These are phyloP conservation scores for Aphanomyces euteiches DNA, from an alignment of 352 stramenopile genomes.

Conservation along the genomic window DNA sequence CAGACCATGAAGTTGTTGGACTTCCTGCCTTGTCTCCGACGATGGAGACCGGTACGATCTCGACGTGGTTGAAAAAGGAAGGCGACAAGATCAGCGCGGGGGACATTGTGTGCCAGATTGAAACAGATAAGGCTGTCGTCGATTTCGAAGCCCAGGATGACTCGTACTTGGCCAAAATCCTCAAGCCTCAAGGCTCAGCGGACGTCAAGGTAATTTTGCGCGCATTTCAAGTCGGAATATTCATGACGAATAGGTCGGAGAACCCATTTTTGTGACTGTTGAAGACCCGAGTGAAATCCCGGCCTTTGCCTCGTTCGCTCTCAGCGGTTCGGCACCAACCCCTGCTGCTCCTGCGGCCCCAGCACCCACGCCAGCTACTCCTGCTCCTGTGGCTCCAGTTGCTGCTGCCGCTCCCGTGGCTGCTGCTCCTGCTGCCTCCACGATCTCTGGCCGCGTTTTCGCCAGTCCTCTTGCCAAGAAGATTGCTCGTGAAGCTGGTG, in stretches of 20 bases:
- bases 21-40: conserved; percentile 82
- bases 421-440: conserved; percentile 13
- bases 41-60: conserved; percentile 94
- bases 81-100: conserved; percentile 89
- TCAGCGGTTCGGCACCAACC: conserved; percentile 22
- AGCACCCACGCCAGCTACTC: conserved; percentile 32
- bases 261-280: conserved; percentile 68
- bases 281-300: conserved; percentile 52
- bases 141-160: conserved; percentile 98
- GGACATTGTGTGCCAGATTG: conserved; percentile 92
- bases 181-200: conserved; percentile 74
- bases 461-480: conserved; percentile 94
- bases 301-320: conserved; percentile 53
- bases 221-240: neutral
- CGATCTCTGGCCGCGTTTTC: conserved; percentile 78
- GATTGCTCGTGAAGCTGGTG: conserved; percentile 74
- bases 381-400: conserved; percentile 33
- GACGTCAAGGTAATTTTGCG: conserved; percentile 79
- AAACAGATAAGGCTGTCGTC: conserved; percentile 98
- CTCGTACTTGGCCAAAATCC: conserved; percentile 92
- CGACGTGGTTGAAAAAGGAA: conserved; percentile 91
- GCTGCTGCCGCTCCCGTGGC: conserved; percentile 31
- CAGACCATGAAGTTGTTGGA: conserved; percentile 73
- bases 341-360: conserved; percentile 36
- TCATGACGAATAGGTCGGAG: conserved; percentile 38